phyloP scores from a whole-genome alignment of 2,329 filamentous ascomycete genomes.

The Fusarium caatingaense region DNA sequence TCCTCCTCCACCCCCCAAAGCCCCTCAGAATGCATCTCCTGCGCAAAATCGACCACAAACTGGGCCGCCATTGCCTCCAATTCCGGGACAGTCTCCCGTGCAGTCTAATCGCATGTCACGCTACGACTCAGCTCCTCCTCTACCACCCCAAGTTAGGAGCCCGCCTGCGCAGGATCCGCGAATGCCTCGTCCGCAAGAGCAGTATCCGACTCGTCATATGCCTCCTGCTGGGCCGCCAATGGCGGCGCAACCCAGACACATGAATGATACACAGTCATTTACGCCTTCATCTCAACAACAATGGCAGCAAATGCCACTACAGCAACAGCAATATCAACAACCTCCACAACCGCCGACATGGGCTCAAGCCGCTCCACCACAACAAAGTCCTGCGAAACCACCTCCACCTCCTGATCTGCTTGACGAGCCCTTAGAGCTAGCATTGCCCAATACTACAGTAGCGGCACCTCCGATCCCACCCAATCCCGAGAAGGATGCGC shows the following conservation, averaged over 20 bases:
- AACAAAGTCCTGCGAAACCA: conserved; percentile 38
- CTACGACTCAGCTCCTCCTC: conserved; percentile 61
- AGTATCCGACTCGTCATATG: conserved; percentile 35
- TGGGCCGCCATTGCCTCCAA: conserved; percentile 47
- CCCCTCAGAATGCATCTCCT: conserved; percentile 52
- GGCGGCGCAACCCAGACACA: conserved; percentile 30
- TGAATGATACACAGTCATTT: conserved; percentile 35
- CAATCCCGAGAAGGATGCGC: conserved; percentile 93
- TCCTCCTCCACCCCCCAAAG: conserved; percentile 68
- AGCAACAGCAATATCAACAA: conserved; percentile 36
- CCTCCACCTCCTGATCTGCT: conserved; percentile 63
- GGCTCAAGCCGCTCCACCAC: conserved; percentile 41
- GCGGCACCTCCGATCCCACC: conserved; percentile 89
- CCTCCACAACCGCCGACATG: conserved; percentile 43
- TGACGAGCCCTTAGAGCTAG: conserved; percentile 66
- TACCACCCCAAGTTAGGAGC: conserved; percentile 52
- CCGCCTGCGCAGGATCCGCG: conserved; percentile 26
- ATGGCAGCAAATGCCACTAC: conserved; percentile 42
- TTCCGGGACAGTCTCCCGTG: conserved; percentile 28
- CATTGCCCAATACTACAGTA: conserved; percentile 62
- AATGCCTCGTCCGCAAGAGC: conserved; percentile 28
- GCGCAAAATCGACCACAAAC: conserved; percentile 42
- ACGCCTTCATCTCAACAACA: conserved; percentile 36
- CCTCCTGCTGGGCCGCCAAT: conserved; percentile 26
- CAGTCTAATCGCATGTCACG: conserved; percentile 50